These are phyloP conservation scores for Podila epicladia DNA, from an alignment of 192 early-diverging fungal genomes.

Conservation along the genomic window DNA sequence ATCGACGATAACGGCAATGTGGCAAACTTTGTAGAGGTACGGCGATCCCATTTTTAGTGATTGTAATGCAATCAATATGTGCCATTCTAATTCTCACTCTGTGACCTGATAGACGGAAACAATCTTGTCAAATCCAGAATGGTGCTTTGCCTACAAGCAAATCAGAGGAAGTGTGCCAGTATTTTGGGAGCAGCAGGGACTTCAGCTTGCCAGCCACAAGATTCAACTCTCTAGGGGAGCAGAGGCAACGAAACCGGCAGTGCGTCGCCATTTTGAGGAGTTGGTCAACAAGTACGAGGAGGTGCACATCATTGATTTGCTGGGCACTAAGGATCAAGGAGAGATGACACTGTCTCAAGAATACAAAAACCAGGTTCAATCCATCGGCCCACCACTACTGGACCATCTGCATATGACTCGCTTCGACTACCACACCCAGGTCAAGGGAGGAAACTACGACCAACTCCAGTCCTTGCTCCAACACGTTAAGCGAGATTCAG, in stretches of 20 bases:
- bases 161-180: slow-evolving; percentile 90
- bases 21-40: slow-evolving; percentile 96
- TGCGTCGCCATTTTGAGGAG: slow-evolving; percentile 78
- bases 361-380: slow-evolving; percentile 66
- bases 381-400: slow-evolving; percentile 34
- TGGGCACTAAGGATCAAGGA: slow-evolving; percentile 74
- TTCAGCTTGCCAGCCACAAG: slow-evolving; percentile 86
- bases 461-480: slow-evolving; percentile 69
- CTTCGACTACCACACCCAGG: slow-evolving; percentile 88
- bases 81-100: background rate
- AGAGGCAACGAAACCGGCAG: slow-evolving; percentile 87
- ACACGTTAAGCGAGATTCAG: slow-evolving; percentile 59
- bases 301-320: slow-evolving; percentile 83
- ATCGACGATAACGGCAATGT: slow-evolving; percentile 97
- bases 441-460: slow-evolving; percentile 83
- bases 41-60: background rate
- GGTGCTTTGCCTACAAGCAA: slow-evolving; percentile 81
- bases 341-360: slow-evolving; percentile 77
- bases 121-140: slow-evolving; percentile 66
- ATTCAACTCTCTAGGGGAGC: slow-evolving; percentile 84
- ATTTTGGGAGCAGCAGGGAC: slow-evolving; percentile 96
- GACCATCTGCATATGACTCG: slow-evolving; percentile 68
- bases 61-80: background rate
- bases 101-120: slow-evolving; percentile 77
- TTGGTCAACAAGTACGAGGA: slow-evolving; percentile 77